These are phyloP conservation scores for Pseudogymnoascus sp. DNA, from an alignment of 2,329 filamentous ascomycete genomes.

Conservation along the genomic window DNA sequence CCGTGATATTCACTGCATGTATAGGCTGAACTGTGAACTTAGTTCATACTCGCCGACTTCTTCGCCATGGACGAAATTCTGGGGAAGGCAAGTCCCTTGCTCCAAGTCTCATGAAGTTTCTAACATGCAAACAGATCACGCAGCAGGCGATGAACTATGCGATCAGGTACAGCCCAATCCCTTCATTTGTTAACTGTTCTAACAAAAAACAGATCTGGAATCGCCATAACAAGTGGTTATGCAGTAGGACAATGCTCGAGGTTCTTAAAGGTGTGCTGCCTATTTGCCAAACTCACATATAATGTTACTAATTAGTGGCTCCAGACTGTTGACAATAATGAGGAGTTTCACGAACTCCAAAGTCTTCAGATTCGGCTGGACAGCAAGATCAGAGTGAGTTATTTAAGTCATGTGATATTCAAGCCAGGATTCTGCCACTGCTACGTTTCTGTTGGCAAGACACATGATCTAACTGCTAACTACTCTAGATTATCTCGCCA, in stretches of 20 bases:
- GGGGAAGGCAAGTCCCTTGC: conserved; percentile 41
- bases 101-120: background rate
- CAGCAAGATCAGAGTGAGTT: conserved; percentile 70
- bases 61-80: conserved; percentile 40
- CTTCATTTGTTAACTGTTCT: background rate
- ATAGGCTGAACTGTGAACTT: background rate
- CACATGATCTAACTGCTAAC: background rate
- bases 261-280: conserved; percentile 55
- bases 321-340: conserved; percentile 62
- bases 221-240: conserved; percentile 77
- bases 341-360: conserved; percentile 61
- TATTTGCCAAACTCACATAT: background rate
- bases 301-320: background rate
- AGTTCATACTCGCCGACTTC: background rate
- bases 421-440: background rate
- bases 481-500: conserved; percentile 68
- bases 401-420: background rate
- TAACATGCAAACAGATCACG: conserved; percentile 43
- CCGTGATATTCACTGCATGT: background rate
- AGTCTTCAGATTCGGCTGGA: conserved; percentile 67
- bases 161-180: conserved; percentile 40
- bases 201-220: conserved; percentile 52
- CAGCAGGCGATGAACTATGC: conserved; percentile 70
- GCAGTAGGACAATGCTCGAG: conserved; percentile 76
- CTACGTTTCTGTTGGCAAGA: background rate